These are phyloP conservation scores for Mytilinidion resinicola DNA, from an alignment of 495 filamentous ascomycete species.

Conservation along the genomic window DNA sequence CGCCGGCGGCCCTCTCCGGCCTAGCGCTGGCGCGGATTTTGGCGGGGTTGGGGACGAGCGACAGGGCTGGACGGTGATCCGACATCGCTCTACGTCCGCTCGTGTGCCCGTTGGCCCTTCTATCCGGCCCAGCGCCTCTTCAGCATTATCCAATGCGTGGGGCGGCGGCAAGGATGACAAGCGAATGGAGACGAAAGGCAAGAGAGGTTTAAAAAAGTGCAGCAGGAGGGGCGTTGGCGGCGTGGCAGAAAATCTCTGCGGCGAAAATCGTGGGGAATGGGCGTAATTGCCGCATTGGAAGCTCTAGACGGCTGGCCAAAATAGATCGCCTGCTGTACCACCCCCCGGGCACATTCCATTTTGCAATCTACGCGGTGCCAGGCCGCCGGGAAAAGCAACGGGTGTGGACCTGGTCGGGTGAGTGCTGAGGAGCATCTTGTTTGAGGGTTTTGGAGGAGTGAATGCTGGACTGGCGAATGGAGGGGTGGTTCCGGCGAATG, in stretches of 20 bases:
- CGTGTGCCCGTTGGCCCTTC: too few relatives aligned
- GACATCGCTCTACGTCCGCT: too few relatives aligned
- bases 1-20: too few relatives aligned
- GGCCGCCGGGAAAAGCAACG: background rate
- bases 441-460: too few relatives aligned
- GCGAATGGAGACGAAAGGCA: background rate
- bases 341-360: background rate
- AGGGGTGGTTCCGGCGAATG: too few relatives aligned
- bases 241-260: conserved; percentile 2
- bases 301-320: too few relatives aligned
- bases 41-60: background rate
- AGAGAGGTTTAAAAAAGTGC: background rate
- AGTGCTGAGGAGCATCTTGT: too few relatives aligned
- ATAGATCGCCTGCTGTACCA: too few relatives aligned
- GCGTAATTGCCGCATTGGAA: background rate
- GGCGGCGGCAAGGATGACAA: background rate
- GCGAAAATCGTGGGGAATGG: conserved; percentile 1
- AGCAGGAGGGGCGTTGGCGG: background rate
- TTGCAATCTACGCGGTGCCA: background rate
- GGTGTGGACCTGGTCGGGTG: background rate
- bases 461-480: too few relatives aligned
- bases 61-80: background rate
- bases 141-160: conserved; percentile 2
- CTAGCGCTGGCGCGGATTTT: background rate
- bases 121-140: too few relatives aligned